Evolutionary conservation across 1,284 basidiomycete species (phyloP), one percentile per base, ranked within the genome.

Genomic region (Agaricales sp.): DNA sequence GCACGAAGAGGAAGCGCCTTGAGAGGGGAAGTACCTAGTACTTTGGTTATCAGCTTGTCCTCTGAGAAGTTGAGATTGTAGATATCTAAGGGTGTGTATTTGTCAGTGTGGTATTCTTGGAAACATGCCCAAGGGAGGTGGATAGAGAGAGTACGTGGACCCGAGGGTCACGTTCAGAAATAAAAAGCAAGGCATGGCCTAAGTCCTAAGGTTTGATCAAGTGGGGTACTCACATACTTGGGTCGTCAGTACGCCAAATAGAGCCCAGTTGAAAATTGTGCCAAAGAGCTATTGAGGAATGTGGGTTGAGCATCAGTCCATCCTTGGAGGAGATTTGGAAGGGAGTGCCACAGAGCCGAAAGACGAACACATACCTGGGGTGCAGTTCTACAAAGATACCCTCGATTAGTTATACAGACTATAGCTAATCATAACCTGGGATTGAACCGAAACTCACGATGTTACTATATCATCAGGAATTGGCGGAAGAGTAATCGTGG

Each of bases 181-280:
- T 30, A n/a, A n/a, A n/a, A n/a, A n/a, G n/a, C n/a, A n/a, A n/a
- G n/a, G n/a, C n/a, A n/a, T n/a, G n/a, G n/a, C n/a, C n/a, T n/a
- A n/a, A n/a, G n/a, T n/a, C n/a, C n/a, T n/a, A n/a, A n/a, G n/a
- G n/a, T n/a, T n/a, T n/a, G n/a, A n/a, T n/a, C n/a, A n/a, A n/a
- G n/a, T n/a, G n/a, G n/a, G n/a, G n/a, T 18, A 41, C 39, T n/a
- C 16, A 41, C 39, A 41, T 11, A 41, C 39, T 41, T 41, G 39
- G 8, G 18, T 16, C 4, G 39, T 8, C n/a, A 41, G 16, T 8
- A 41, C 39, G 39, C 39, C 39, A 16, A 41, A 41, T 6, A 41
- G 19, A 8, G 39, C 13, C 39, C 39, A 41, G 19, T 41, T 41
- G 8, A 41, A 20, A n/a, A 41, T 6, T 16, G 39, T 20, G 19